Base-by-base conservation (phyloP, 2,329 filamentous ascomycete species). In the Ascochyta lentis region DNA sequence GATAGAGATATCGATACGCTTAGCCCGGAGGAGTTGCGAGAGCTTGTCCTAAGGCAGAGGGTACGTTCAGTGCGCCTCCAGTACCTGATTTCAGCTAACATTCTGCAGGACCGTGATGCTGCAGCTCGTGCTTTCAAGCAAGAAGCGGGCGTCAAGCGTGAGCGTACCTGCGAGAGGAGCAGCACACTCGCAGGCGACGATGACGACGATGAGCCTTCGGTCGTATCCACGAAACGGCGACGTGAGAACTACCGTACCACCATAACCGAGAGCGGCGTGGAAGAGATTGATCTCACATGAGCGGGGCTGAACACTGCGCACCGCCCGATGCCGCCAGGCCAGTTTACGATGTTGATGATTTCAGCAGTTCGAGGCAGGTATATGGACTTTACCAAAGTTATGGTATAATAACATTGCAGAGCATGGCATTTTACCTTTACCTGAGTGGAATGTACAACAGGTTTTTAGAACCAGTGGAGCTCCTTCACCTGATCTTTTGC, bases 231-330 rank as follows among this genome's bases (percentile, higher is more conserved):
- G 1, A 67, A 69, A 45, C 54, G 58, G 1, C 39, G 35, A 3
- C 43, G 49, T 6, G 26, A 43, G 29, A 16, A 15, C 3, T 35
- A 43, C 1, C 47, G 40, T 0, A 26, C 51, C 13, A 55, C 42
- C 0, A 10, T 61, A 2, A 46, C 66, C 8, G 47, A 65, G 46
- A n/a, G 56, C n/a, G 63, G 61, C 1, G n/a, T 50, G 0, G 64
- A 65, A 49, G 51, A 49, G 1, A 48, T 68, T 8, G 65, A 68
- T 37, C 49, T 68, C 33, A 67, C 63, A 7, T 67, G 46, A 61
- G 13, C 16, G 6, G 23, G 9, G 13, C 12, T 33, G 15, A 13
- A 19, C 24, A 19, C 15, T 13, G 24, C 24, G 23, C 19, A 29
- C 22, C 6, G 3, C 16, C 16, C 15, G 16, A 8, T 24, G 22